Base-by-base conservation (phyloP, 2,329 filamentous ascomycete species). In the Rasamsonia emersonii region DNA sequence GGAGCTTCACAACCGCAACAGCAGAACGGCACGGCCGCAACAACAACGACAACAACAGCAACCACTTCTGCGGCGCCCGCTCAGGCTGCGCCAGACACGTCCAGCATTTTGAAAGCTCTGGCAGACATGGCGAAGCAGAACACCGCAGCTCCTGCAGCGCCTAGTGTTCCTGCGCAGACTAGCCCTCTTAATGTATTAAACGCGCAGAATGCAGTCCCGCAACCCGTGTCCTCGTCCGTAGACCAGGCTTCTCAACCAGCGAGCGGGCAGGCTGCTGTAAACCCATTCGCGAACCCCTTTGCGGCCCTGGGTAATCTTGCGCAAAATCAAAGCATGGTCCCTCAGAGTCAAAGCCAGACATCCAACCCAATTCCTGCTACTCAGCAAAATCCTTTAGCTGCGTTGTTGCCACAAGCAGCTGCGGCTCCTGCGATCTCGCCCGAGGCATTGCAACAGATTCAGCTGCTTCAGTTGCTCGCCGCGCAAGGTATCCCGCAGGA, bases 51-150 rank as follows among this genome's bases (percentile, higher is more conserved):
- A 37, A 40, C 47, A 24, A 49, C 45, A 37, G 40, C 47, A 24
- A 40, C 44, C 30, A 40, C 46, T 17, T 32, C 45, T 26, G 35
- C 42, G 28, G 31, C 39, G 9, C 31, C 47, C 21, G 40, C 49
- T 39, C 49, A 47, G 30, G 46, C 61, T 37, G 54, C 69, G 35
- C 69, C 67, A 39, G 79, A 73, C 44, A 74, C 70, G 19, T 70
- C 70, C 24, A 70, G 77, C 43, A 86, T 91, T 46, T 69, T 88
- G 59, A 82, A 83, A 54, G 81, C 81, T 26, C 71, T 91, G 41
- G 82, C 83, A 42, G 84, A 83, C 51, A 82, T 91, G 62, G 82
- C 82, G 23, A 80, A 82, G 43, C 80, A 85, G 57, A 86, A 78
- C 54, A 73, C 73, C 39, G 59, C 69, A 21, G 60, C 67, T 28